phyloP scores from a whole-genome alignment of 345 rosid species.

The Psidium friedrichsthalianum region DNA sequence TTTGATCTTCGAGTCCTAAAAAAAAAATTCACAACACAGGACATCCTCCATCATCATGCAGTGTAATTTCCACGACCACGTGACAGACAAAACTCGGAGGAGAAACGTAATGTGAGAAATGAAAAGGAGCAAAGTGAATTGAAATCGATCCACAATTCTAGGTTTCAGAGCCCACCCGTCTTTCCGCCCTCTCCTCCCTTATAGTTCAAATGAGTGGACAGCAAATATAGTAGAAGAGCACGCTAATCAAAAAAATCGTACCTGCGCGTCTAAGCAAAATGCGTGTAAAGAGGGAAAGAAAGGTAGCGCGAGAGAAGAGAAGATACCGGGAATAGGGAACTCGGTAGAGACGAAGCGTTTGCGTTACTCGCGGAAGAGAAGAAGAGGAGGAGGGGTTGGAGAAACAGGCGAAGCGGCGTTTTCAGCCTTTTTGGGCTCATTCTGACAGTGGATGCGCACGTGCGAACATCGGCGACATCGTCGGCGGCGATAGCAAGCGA shows the following conservation, averaged over 20 bases:
- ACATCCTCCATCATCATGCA: background rate
- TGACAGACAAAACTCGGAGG: background rate
- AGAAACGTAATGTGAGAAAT: background rate
- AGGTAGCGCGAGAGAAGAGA: background rate
- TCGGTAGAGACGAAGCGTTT: background rate
- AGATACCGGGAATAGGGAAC: background rate
- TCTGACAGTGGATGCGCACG: background rate
- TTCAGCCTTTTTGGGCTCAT: background rate
- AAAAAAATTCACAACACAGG: slow-evolving; percentile 1
- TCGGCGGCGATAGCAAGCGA: background rate
- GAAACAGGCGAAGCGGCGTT: background rate
- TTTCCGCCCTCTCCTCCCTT: background rate
- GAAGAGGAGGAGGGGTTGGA: background rate
- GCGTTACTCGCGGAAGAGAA: background rate
- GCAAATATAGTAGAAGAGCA: background rate
- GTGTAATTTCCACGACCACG: background rate
- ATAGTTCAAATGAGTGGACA: background rate
- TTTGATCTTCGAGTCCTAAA: slow-evolving; percentile 54
- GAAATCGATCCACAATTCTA: background rate
- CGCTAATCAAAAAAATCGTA: background rate
- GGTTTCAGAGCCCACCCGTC: background rate
- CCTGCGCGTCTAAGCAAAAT: too few relatives aligned
- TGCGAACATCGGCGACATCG: background rate
- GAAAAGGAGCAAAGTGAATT: background rate
- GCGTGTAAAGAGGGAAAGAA: background rate